These are phyloP conservation scores for Malassezia japonica DNA, from an alignment of 1,284 basidiomycete species.

Conservation along the genomic window DNA sequence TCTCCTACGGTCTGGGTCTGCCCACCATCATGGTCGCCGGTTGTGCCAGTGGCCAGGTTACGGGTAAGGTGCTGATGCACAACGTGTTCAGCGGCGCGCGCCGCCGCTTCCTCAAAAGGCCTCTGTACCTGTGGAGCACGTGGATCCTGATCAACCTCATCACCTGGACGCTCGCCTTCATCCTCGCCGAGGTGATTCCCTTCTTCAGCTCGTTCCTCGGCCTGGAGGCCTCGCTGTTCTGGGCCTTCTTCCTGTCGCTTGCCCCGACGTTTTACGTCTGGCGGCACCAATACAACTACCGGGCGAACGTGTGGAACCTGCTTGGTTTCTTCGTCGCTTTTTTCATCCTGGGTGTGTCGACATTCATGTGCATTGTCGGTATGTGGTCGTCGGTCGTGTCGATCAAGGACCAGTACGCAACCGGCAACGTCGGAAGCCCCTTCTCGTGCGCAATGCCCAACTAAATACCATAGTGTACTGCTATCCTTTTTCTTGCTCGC, in stretches of 20 bases:
- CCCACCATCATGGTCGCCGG: conserved; percentile 39
- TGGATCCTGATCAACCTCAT: conserved; percentile 32
- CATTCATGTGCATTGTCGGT: conserved; percentile 47
- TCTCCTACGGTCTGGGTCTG: conserved; percentile 37
- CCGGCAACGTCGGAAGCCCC: conserved; percentile 40
- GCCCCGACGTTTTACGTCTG: conserved; percentile 29
- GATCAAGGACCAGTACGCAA: conserved; percentile 43
- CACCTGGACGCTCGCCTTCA: conserved; percentile 31
- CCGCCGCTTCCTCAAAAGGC: conserved; percentile 5
- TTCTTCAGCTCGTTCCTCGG: conserved; percentile 33
- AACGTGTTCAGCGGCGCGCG: conserved; percentile 23
- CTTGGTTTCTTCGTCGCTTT: conserved; percentile 24
- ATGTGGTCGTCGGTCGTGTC: conserved; percentile 45
- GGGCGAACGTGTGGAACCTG: conserved; percentile 20
- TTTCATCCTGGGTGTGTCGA: conserved; percentile 39
- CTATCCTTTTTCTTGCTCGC: neutral
- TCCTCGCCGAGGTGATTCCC: conserved; percentile 33
- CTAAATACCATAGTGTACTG: neutral
- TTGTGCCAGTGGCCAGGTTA: conserved; percentile 32
- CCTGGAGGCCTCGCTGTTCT: conserved; percentile 32
- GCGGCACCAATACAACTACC: conserved; percentile 30
- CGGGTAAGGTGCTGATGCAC: conserved; percentile 31
- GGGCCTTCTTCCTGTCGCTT: conserved; percentile 29
- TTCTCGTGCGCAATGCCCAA: conserved; percentile 44
- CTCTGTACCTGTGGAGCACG: conserved; percentile 17